Conservation (phyloP, 2,329 filamentous ascomycete genomes). For the Colletotrichum higginsianum region DNA sequence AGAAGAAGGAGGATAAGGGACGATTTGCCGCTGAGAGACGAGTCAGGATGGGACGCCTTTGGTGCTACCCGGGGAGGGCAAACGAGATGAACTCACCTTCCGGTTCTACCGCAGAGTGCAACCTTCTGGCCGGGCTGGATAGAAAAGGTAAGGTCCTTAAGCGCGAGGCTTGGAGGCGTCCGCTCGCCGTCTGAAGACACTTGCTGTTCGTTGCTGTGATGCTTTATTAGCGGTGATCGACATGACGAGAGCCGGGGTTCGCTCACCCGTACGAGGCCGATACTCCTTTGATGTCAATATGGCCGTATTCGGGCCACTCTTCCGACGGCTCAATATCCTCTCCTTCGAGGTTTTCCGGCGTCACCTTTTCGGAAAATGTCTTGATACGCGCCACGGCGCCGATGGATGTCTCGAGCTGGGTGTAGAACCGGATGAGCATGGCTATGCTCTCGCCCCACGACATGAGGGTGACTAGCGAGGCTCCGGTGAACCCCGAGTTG, state of each 20-base stretch:
- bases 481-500: constrained; percentile 52
- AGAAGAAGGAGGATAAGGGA: constrained; percentile 53
- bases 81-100: constrained; percentile 39
- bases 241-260: not conserved
- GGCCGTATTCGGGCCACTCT: constrained; percentile 43
- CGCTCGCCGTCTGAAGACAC: not conserved
- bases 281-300: constrained; percentile 42
- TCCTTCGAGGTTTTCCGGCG: constrained; percentile 33
- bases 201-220: constrained; percentile 25
- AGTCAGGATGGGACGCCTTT: not conserved
- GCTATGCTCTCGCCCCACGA: constrained; percentile 49
- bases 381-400: constrained; percentile 44
- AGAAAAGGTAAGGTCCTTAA: constrained; percentile 39
- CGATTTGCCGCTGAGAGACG: constrained; percentile 51
- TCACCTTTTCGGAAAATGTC: constrained; percentile 42
- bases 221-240: not conserved
- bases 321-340: constrained; percentile 33
- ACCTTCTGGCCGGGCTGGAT: constrained; percentile 43
- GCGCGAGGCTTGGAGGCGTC: constrained; percentile 23
- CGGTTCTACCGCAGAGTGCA: constrained; percentile 47
- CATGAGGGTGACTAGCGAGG: constrained; percentile 53
- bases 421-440: constrained; percentile 50
- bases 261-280: constrained; percentile 42
- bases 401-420: constrained; percentile 46
- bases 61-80: too few species aligned